Base-by-base conservation (phyloP, 2,329 filamentous ascomycete genomes). In the Curvularia spicifera region DNA sequence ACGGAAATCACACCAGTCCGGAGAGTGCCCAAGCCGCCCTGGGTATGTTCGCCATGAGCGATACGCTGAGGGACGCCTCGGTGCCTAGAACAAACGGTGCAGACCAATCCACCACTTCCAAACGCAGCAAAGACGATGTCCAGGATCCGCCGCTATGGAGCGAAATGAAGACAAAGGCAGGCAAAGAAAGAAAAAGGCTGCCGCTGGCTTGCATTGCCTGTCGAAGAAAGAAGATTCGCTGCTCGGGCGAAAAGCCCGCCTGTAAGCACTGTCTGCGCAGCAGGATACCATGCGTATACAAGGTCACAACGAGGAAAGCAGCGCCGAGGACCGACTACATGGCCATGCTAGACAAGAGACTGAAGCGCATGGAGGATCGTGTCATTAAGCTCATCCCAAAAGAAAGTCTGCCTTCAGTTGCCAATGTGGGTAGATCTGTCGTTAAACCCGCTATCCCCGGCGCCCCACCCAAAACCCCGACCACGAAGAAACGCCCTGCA, bases 361-460 rank as follows among this genome's bases (percentile, higher is more conserved):
- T 98, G 66, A 97, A 96, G 81, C 85, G 94, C 56, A 98, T 98
- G 95, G 95, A 99, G 78, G 94, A 98, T 71, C 89, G 94, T 56
- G 95, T 98, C 62, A 96, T 98, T 79, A 97, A 97, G 76, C 89
- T 94, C 57, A 90, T 98, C 28, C 94, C 95, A 0, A 96, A 94
- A 73, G 86, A 91, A 42, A 93, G 96, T 63, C 85, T 91, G 62
- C 88, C 90, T 42, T 81, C 86, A 26, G 83, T 89, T 57, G 81
- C 84, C 8, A 82, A 84, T 7, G 89, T 96, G 37, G 89, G 89
- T 5, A 85, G 95, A 57, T 93, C 93, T 10, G 84, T 91, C 6
- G 91, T 98, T 33, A 96, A 94, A 72, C 94, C 94, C 13, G 85
- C 89, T 13, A 88, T 78, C 78, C 89, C 71, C 73, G 88, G 66